Evolutionary conservation across 225 moss, liverwort and hornwort species (phyloP).

Genomic region (Neckera pumila): DNA sequence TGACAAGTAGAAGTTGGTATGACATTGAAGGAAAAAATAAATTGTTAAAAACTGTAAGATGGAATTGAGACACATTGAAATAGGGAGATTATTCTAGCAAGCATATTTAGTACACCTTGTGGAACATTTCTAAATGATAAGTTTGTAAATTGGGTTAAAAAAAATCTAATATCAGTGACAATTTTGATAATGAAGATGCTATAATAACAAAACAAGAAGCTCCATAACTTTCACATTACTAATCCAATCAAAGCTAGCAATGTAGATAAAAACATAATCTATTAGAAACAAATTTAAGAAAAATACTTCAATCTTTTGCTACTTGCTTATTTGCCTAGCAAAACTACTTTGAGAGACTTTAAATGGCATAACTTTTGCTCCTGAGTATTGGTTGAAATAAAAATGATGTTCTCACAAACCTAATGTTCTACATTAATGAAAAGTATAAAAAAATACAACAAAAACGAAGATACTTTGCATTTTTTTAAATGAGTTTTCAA

Average conservation of each 20-base stretch:
- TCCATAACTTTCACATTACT: background rate
- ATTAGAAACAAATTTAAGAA: rapidly evolving
- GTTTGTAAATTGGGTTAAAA: background rate
- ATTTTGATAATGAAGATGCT: background rate
- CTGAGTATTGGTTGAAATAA: rapidly evolving
- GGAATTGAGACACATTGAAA: background rate
- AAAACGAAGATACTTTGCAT: background rate
- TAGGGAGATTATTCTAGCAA: background rate
- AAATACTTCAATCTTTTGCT: background rate
- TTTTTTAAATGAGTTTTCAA: no score
- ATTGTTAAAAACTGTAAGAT: background rate
- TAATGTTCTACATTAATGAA: background rate
- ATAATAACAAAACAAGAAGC: background rate
- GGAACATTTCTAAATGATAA: background rate
- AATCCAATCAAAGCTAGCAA: no score
- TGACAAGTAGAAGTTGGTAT: background rate
- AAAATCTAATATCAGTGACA: rapidly evolving
- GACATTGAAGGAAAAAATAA: background rate
- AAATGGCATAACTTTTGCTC: background rate
- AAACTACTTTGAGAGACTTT: background rate
- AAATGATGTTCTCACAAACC: background rate
- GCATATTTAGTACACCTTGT: background rate
- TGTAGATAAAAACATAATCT: background rate
- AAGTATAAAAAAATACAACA: no score
- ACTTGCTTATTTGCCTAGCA: rapidly evolving